A percentile compares a stretch with the other conserved stretches of the same genome.
Evolutionary conservation across 371 early-diverging fungal genomes (phyloP).

Genomic region (Apophysomyces ossiformis): DNA sequence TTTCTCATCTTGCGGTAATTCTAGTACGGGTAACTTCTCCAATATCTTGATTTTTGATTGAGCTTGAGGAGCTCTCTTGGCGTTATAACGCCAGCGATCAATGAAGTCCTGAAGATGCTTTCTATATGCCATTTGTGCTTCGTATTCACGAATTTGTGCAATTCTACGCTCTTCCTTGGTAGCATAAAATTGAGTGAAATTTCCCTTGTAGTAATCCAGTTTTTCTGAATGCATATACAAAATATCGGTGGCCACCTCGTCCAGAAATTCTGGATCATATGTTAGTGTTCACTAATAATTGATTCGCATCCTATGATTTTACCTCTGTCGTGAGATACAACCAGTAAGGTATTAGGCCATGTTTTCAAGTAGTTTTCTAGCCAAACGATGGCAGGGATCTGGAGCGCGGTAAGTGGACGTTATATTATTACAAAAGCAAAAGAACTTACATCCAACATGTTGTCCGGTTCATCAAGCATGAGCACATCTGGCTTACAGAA

Average conservation of each 20-base stretch:
- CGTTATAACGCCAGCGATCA: slow-evolving; percentile 99
- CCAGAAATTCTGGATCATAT: slow-evolving; percentile 81
- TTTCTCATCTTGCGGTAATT: slow-evolving; percentile 85
- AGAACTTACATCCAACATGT: slow-evolving; percentile 82
- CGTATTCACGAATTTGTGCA: slow-evolving; percentile 91
- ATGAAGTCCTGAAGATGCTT: slow-evolving; percentile 97
- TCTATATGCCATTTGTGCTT: slow-evolving; percentile 92
- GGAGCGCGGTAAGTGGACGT: neutral
- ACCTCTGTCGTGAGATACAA: slow-evolving; percentile 97
- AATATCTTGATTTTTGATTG: slow-evolving; percentile 98
- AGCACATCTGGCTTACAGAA: slow-evolving; percentile 96
- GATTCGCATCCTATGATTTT: neutral
- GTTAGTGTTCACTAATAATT: neutral
- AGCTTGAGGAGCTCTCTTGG: slow-evolving; percentile 97
- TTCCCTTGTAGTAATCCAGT: slow-evolving; percentile 95
- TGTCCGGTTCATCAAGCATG: slow-evolving; percentile 99
- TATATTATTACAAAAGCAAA: neutral
- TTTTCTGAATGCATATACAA: slow-evolving; percentile 91
- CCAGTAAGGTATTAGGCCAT: slow-evolving; percentile 91
- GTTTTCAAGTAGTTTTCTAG: slow-evolving; percentile 91
- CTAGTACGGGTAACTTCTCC: slow-evolving; percentile 94
- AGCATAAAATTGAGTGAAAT: slow-evolving; percentile 88
- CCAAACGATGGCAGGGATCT: slow-evolving; percentile 95
- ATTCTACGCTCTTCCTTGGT: slow-evolving; percentile 91
- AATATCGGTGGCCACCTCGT: slow-evolving; percentile 96